Conservation (phyloP, 1,284 basidiomycete species). For the Malassezia pachydermatis region DNA sequence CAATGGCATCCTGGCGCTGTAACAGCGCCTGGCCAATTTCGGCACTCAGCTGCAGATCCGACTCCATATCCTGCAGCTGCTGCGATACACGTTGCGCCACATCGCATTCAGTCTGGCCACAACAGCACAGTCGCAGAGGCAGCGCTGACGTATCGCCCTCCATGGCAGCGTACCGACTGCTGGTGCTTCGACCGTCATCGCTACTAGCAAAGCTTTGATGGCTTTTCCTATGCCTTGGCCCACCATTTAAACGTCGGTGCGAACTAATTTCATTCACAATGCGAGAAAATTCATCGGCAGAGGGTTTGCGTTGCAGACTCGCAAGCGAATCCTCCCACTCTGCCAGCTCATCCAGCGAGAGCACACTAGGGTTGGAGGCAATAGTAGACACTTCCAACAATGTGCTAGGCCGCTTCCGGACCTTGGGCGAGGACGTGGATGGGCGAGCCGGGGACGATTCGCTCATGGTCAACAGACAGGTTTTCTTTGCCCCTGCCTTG, state of each 20-base stretch:
- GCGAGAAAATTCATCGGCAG: slow-evolving; percentile 10
- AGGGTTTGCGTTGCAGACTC: slow-evolving; percentile 7
- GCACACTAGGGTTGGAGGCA: background rate
- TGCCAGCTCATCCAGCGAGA: slow-evolving; percentile 4
- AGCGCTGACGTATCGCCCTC: background rate
- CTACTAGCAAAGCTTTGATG: slow-evolving; percentile 13
- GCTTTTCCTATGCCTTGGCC: background rate
- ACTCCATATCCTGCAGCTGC: slow-evolving; percentile 43
- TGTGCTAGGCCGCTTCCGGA: slow-evolving; percentile 4
- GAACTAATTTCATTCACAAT: slow-evolving; percentile 17
- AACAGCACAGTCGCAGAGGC: slow-evolving; percentile 26
- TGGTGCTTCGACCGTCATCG: slow-evolving; percentile 9
- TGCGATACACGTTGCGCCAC: slow-evolving; percentile 29
- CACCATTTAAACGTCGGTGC: slow-evolving; percentile 4
- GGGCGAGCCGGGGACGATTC: too few species aligned
- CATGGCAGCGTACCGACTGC: background rate
- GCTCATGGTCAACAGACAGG: too few species aligned
- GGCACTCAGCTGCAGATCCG: slow-evolving; percentile 43
- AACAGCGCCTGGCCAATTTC: slow-evolving; percentile 85
- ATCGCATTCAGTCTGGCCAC: slow-evolving; percentile 32
- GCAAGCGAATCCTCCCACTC: slow-evolving; percentile 13
- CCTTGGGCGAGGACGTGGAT: background rate
- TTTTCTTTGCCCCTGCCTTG: too few species aligned
- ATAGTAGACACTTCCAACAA: slow-evolving; percentile 3
- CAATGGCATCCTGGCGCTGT: slow-evolving; percentile 72